Base-by-base conservation (phyloP, 352 stramenopile species). In the Aphanomyces cochlioides region DNA sequence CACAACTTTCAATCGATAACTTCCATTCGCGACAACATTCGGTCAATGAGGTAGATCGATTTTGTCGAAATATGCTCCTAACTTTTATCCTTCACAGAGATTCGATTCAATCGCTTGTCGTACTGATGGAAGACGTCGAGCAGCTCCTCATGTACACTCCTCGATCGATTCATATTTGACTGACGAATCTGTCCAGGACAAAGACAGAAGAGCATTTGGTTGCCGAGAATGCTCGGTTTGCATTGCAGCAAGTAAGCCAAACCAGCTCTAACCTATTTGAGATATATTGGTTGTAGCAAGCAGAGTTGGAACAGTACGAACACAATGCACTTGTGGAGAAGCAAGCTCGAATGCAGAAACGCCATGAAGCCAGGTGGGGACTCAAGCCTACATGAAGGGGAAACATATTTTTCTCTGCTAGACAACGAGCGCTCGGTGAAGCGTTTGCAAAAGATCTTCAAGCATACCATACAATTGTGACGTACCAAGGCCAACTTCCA, bases 301-400 rank as follows among this genome's bases (percentile, higher is more conserved):
- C 88, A 39, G 85, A 93, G 50, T 75, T 95, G 1, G 87, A 95
- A 65, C 74, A 72, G 0, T 93, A 92, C 39, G 87, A 95, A 56
- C 47, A 74, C 17, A 73, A 66, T 1, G 90, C 92, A 47, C 67
- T 89, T 36, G 60, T 78, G 38, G 81, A 91, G 69, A 91, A 89
- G 34, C 84, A 92, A 45, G 76, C 78, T 4, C 78, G 83, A 7
- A 87, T 79, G 65, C 76, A 77, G 12, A 77, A 87, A 66, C 38
- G 89, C 21, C 74, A 90, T 13, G 80, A 90, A 57, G 77, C 77
- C 54, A 77, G 81, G 64, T 70, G 40, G 21, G n/a, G 7, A 12
- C 5, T 60, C 1, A 17, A 64, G 28, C 28, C 28, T 28, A 3
- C 28, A 37, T 37, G 5, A 17, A 37, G 3, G 17, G 50, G 37